Base-by-base conservation (phyloP, 371 early-diverging fungal species). In the Haplosporangium sp. region DNA sequence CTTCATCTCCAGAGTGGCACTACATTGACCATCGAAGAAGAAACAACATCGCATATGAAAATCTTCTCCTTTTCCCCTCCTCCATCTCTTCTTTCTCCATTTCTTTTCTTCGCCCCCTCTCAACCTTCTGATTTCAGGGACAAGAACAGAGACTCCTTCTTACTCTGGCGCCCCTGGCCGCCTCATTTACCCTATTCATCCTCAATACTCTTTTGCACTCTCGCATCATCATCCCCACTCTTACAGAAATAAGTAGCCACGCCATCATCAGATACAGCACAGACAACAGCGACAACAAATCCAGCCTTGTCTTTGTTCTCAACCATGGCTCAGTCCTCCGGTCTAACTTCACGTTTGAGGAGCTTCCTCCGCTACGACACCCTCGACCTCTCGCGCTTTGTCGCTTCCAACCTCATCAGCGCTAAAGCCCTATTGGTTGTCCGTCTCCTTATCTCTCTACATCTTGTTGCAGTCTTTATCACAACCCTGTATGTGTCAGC, bases 401-500 rank as follows among this genome's bases (percentile, higher is more conserved):
- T 79, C 29, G 68, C 69, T 1, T 79, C 80, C 52, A 79, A 79
- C 58, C 18, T 79, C 21, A 61, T 79, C 69, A 59, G 55, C 18
- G 80, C 80, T 12, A 58, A 43, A 1, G 38, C 46, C 6, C 55
- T 79, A 23, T 18, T 79, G 8, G 16, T 46, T 5, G 57, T 79
- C 50, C 80, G 80, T 6, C 23, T 47, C 4, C 2, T 79, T 2
- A 53, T 79, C 47, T 55, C 68, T 29, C 43, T 73, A 18, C 80
- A 79, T 37, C 63, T 79, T 18, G 48, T 59, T 2, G 73, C 73
- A 2, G 80, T 79, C 56, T 79, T 79, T 43, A 69, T 79, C 37
- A 73, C 80, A 8, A 79, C 80, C 1, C 67, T 79, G 11, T 73
- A 73, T 20, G 80, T 79, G 41, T 79, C 80, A 38, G 80, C 69